Conservation (phyloP, 495 filamentous ascomycete species). For the Talaromyces ruber region DNA sequence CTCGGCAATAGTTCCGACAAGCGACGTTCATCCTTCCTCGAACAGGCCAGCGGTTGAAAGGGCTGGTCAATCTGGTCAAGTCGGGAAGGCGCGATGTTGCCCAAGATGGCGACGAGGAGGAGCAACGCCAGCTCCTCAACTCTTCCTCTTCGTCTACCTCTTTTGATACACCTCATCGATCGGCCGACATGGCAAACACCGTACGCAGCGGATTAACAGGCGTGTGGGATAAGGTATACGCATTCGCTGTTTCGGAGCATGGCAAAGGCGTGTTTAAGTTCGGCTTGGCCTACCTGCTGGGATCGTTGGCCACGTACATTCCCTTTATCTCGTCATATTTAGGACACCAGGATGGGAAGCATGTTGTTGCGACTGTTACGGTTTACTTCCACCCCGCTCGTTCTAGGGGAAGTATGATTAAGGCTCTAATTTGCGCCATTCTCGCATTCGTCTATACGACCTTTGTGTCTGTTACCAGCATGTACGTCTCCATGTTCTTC, state of each 20-base stretch:
- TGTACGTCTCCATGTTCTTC: conserved; percentile 75
- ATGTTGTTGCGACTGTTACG: conserved; percentile 86
- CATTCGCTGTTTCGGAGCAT: conserved; percentile 43
- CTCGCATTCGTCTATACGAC: conserved; percentile 77
- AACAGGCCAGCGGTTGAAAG: conserved; percentile 45
- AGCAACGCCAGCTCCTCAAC: conserved; percentile 31
- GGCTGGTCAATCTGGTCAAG: conserved; percentile 42
- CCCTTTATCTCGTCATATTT: conserved; percentile 61
- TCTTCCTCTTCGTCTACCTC: background rate
- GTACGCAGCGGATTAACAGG: background rate
- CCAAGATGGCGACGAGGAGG: conserved; percentile 17
- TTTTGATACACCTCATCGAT: background rate
- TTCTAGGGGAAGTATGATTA: conserved; percentile 81
- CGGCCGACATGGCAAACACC: background rate
- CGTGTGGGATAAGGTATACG: conserved; percentile 14
- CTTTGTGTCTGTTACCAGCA: conserved; percentile 73
- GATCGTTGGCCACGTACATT: conserved; percentile 81
- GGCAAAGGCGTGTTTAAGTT: conserved; percentile 83
- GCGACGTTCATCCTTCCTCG: conserved; percentile 45
- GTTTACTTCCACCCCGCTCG: conserved; percentile 97
- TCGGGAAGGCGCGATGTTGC: conserved; percentile 23
- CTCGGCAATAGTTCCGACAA: conserved; percentile 34
- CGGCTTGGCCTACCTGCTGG: conserved; percentile 83
- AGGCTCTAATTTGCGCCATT: conserved; percentile 76
- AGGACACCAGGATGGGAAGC: conserved; percentile 88